Evolutionary conservation across 2,329 filamentous ascomycete genomes (phyloP), one percentile per base, ranked within the genome.

Genomic region (Didymella pomorum): DNA sequence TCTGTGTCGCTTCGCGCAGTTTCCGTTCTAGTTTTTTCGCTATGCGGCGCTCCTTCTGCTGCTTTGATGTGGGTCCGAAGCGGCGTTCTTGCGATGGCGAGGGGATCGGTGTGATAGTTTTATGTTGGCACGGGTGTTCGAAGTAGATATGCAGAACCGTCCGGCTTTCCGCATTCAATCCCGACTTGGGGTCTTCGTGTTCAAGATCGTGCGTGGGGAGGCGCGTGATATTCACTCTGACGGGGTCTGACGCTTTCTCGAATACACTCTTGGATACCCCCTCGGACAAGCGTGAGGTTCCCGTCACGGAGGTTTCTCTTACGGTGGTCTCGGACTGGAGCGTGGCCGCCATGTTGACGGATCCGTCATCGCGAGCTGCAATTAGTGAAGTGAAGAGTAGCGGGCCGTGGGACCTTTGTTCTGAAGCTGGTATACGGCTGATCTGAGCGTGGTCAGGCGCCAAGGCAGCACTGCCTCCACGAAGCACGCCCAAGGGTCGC

Each of bases 121-220:
- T 52, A 52, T 72, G 60, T 8, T n/a, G 21, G 14, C 43, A 26
- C 5, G 59, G 60, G 28, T 54, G 45, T 14, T 65, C 45, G 44
- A 62, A 57, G 52, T 72, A 72, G 48, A 73, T 64, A 61, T 72
- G 69, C 48, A 67, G 65, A 8, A 50, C 64, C 14, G 69, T 68
- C 2, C 37, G 52, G 10, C 44, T 45, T 18, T n/a, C 4, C 5
- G 2, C 26, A 28, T 28, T 10, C 4, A 2, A 2, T 6, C 26
- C 26, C 26, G 2, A 2, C 8, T 6, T 10, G 26, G 8, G 4
- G 26, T 9, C 26, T 6, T 28, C 26, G 8, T 6, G 26, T 16
- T 21, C 20, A 25, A 7, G 4, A 6, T 42, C 44, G 5, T 42
- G 43, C 6, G 33, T 26, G 6, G 33, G 35, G 6, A 48, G 43